phyloP scores from a whole-genome alignment of 1,139 yeast genomes.

The Taiozyma sp. region DNA sequence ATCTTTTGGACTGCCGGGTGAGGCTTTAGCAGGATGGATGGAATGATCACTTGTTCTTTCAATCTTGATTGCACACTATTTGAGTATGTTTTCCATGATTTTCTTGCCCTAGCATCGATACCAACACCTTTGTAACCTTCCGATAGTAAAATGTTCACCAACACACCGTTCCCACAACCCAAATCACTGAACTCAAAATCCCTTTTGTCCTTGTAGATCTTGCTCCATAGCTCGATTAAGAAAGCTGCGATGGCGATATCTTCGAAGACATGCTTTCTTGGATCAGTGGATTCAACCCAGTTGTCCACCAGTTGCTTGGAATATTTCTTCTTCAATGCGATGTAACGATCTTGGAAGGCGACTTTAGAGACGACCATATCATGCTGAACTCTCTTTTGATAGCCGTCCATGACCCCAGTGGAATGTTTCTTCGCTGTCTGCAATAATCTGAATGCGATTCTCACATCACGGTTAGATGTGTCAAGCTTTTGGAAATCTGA shows the following conservation, averaged over 20 bases:
- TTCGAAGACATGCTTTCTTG: conserved; percentile 93
- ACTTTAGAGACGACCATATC: conserved; percentile 83
- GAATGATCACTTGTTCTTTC: conserved; percentile 76
- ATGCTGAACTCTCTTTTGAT: conserved; percentile 83
- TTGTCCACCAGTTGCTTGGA: conserved; percentile 70
- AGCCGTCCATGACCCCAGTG: conserved; percentile 76
- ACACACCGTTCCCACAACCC: conserved; percentile 94
- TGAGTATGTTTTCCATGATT: conserved; percentile 82
- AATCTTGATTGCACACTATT: conserved; percentile 49
- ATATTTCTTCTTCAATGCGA: conserved; percentile 75
- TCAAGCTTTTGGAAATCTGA: conserved; percentile 33
- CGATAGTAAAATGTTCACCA: conserved; percentile 66
- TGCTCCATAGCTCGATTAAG: conserved; percentile 80
- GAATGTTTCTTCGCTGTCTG: conserved; percentile 85
- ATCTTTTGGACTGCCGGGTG: conserved; percentile 54
- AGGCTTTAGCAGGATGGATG: conserved; percentile 63
- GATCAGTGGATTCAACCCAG: conserved; percentile 94
- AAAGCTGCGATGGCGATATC: conserved; percentile 96
- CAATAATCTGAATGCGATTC: conserved; percentile 78
- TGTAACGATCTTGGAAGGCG: conserved; percentile 78
- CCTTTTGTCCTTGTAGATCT: conserved; percentile 42
- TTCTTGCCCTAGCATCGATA: conserved; percentile 84
- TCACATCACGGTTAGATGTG: conserved; percentile 55
- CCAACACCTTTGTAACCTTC: conserved; percentile 88
- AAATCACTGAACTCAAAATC: conserved; percentile 76